Evolutionary conservation across 805 yeast genomes (phyloP).

Genomic region (Candida ponderosae): DNA sequence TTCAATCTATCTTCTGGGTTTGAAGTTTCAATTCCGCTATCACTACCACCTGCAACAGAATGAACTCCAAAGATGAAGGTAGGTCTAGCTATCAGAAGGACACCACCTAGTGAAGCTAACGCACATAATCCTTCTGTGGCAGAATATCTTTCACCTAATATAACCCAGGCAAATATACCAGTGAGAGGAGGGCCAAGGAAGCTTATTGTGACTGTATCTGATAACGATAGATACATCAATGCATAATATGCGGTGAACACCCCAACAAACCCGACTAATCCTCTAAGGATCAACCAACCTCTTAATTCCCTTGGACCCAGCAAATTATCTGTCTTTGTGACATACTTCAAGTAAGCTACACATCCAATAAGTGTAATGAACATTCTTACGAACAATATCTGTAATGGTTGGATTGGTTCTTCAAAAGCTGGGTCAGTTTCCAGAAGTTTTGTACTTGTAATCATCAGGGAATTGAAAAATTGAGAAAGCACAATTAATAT

Average conservation of each 20-base stretch:
- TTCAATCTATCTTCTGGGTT: slow-evolving; percentile 47
- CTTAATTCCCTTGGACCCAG: slow-evolving; percentile 62
- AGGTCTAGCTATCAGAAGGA: slow-evolving; percentile 76
- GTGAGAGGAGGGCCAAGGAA: slow-evolving; percentile 75
- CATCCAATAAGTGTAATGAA: slow-evolving; percentile 57
- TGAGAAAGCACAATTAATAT: slow-evolving; percentile 53
- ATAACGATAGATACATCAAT: slow-evolving; percentile 61
- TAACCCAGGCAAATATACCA: slow-evolving; percentile 60
- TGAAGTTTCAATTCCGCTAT: slow-evolving; percentile 39
- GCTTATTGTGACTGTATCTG: slow-evolving; percentile 77
- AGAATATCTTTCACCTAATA: slow-evolving; percentile 62
- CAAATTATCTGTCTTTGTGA: slow-evolving; percentile 51
- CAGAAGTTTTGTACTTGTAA: slow-evolving; percentile 64
- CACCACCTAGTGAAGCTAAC: slow-evolving; percentile 62
- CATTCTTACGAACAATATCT: slow-evolving; percentile 76
- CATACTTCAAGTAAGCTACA: slow-evolving; percentile 42
- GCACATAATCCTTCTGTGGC: slow-evolving; percentile 64
- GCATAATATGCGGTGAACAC: slow-evolving; percentile 76
- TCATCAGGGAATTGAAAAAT: slow-evolving; percentile 71
- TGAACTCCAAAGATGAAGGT: slow-evolving; percentile 53
- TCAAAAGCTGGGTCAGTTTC: slow-evolving; percentile 53
- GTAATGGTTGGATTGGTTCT: slow-evolving; percentile 64
- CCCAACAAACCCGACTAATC: slow-evolving; percentile 69
- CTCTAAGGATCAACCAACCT: slow-evolving; percentile 48
- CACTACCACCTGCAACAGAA: slow-evolving; percentile 12